Evolutionary conservation across 2,329 filamentous ascomycete species (phyloP), one percentile per base, ranked within the genome.

Genomic region (Incumbomyces lentus): DNA sequence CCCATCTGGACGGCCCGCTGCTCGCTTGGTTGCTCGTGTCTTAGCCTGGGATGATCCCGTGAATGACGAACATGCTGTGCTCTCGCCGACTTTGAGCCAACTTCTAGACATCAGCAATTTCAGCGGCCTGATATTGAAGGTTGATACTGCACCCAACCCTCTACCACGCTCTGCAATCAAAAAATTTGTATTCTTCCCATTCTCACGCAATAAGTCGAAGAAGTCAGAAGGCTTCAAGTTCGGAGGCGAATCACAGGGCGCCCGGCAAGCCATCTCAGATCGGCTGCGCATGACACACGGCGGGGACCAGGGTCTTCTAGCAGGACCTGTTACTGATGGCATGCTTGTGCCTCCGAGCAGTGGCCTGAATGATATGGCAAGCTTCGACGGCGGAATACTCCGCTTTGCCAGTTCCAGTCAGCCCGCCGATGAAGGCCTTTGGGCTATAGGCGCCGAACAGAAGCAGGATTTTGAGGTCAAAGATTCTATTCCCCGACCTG

Each of bases 241-340:
- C 60, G 90, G 90, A 3, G 86, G 88, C 12, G 87, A 95, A 56
- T 85, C 86, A 0, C 86, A 86, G 56, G 77, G 84, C 5, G 86
- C 92, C 55, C 81, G 82, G 44, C 86, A 94, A 59, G 86, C 88
- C 7, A 51, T 69, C 55, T 79, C 81, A 2, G 71, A 78, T 12
- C 82, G 83, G 58, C 78, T 78, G 36, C 80, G 95, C 51, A 78
- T 79, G 52, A 75, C 81, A 10, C 61, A 70, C 26, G 74, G 71
- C 32, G 69, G 68, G 0, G 75, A 76, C 17, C 66, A 70, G 36
- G 79, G 83, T 1, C 63, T 96, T 14, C 69, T 96, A 1, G 78
- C 84, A 46, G 92, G 92, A 0, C 88, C 92, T 4, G 62, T 98
- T 42, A 95, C 89, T 0, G 87, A 98, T 63, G 89, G 90, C 2